Conservation (phyloP, 768 basidiomycete species). For the Cyathus striatus region DNA sequence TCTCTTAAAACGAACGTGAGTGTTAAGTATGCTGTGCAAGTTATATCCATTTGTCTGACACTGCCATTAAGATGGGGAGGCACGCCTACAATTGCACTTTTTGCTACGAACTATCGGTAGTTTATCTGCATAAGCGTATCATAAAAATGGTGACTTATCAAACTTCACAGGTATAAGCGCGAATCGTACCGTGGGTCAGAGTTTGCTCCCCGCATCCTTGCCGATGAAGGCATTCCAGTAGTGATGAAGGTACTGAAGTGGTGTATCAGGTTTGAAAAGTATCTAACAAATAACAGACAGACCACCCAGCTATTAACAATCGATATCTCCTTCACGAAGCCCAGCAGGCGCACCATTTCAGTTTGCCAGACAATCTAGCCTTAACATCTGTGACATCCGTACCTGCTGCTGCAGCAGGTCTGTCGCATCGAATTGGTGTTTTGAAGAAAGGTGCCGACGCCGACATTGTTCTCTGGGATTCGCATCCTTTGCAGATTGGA, state of each 20-base stretch:
- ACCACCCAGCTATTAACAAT: conserved; percentile 62
- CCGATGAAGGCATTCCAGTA: conserved; percentile 61
- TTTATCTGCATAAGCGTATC: too few relatives aligned
- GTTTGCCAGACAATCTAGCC: conserved; percentile 64
- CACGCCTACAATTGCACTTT: too few relatives aligned
- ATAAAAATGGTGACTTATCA: conserved; percentile 2
- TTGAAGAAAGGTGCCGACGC: conserved; percentile 47
- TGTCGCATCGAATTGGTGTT: conserved; percentile 80
- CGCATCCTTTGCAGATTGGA: conserved; percentile 78
- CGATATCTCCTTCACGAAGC: conserved; percentile 81
- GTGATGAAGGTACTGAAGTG: conserved; percentile 78
- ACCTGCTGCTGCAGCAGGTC: conserved; percentile 68
- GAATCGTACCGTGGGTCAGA: conserved; percentile 81
- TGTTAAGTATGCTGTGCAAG: too few relatives aligned
- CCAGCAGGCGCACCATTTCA: conserved; percentile 79
- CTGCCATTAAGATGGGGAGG: too few relatives aligned
- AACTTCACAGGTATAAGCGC: conserved; percentile 53
- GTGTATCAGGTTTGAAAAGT: too few relatives aligned
- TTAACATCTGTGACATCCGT: conserved; percentile 71
- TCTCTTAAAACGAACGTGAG: too few relatives aligned
- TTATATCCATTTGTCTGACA: too few relatives aligned
- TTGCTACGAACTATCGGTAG: too few relatives aligned
- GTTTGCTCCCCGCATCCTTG: conserved; percentile 73
- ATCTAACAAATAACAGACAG: too few relatives aligned
- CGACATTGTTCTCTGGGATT: conserved; percentile 83